Evolutionary conservation across 495 filamentous ascomycete genomes (phyloP), one percentile per base, ranked within the genome.

Genomic region (Aspergillus conjunctus): DNA sequence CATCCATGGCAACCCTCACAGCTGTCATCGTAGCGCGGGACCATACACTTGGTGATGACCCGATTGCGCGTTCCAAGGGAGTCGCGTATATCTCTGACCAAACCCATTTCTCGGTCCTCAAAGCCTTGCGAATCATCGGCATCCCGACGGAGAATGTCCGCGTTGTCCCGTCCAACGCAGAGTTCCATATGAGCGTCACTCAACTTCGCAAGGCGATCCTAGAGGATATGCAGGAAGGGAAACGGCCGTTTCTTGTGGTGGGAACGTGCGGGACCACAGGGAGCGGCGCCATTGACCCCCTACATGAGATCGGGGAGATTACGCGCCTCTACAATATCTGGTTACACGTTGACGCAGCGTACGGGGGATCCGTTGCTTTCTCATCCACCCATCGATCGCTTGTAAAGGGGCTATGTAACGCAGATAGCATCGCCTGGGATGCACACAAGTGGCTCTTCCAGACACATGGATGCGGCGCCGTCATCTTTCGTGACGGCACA

Each of bases 391-490:
- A 62, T 14, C 37, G 39, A 7, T 6, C 39, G 4, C 48, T 67
- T 14, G 48, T 62, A 5, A 18, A 44, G 6, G 67, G 58, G 4
- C 7, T 68, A 1, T 49, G 58, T 14, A 22, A 34, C 9, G 71
- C 63, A 11, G 61, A 70, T 32, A 69, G 66, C 57, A 59, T 73
- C 22, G 57, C 71, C 3, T 73, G 68, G 71, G 71, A 73, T 45
- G 65, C 60, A 7, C 71, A 73, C 51, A 73, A 73, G 57, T 73
- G 68, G 71, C 65, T 73, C 1, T 71, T 73, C 53, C 67, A 70
- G 26, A 70, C 65, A 3, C 63, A 67, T 44, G 64, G 65, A 12
- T 70, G 68, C 46, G 64, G 70, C 1, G 52, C 64, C 15, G 21
- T 65, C 1, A 48, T 70, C 10, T 54, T 66, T 49, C 53, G 62